These are phyloP conservation scores for Bullera alba DNA, from an alignment of 768 basidiomycete species.

Conservation along the genomic window DNA sequence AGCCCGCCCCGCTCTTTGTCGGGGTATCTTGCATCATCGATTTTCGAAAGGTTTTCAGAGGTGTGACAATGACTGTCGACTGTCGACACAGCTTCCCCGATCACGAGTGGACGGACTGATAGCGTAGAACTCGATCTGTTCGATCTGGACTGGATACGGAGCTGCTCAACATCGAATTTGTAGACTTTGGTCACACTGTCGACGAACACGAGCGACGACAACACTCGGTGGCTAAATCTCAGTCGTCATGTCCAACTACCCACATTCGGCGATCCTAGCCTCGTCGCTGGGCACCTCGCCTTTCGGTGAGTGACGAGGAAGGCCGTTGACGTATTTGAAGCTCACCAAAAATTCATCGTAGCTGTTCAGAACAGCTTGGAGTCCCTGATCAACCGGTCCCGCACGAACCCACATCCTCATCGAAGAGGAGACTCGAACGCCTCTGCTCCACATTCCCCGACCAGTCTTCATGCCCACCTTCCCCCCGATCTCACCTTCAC, in stretches of 20 bases:
- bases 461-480: slow-evolving; percentile 1
- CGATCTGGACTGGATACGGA: no score
- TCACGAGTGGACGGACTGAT: no score
- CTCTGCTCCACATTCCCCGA: background rate
- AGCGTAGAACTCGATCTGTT: no score
- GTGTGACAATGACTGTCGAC: no score
- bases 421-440: slow-evolving; percentile 13
- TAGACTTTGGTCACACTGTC: no score
- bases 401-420: slow-evolving; percentile 22
- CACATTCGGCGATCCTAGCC: slow-evolving; percentile 29
- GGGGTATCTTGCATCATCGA: no score
- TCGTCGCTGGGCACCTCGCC: slow-evolving; percentile 36
- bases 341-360: slow-evolving; percentile 3
- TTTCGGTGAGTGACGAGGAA: slow-evolving; percentile 25
- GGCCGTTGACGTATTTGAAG: background rate
- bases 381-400: slow-evolving; percentile 34
- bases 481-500: background rate
- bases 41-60: no score
- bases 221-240: no score
- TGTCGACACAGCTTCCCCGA: no score
- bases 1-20: no score
- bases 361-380: slow-evolving; percentile 41
- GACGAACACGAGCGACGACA: no score
- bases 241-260: slow-evolving; percentile 34
- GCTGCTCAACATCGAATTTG: no score